A percentile compares a stretch with the other conserved stretches of the same genome.
Conservation (phyloP, 495 filamentous ascomycete genomes). For the Aspergillus diversus region DNA sequence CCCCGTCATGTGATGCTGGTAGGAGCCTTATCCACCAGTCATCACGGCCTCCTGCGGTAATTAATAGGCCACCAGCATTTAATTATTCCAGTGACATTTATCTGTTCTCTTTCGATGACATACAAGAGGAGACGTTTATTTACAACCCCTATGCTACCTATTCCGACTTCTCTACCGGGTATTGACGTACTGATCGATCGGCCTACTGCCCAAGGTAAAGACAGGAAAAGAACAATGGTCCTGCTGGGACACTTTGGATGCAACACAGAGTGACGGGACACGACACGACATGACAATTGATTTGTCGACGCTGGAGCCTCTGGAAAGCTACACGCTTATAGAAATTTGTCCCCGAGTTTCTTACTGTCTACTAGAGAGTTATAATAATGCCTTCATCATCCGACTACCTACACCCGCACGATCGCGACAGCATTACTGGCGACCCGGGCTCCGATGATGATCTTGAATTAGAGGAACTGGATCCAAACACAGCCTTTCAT, state of each 20-base stretch:
- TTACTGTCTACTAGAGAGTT: background rate
- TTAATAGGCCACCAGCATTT: constrained; percentile 21
- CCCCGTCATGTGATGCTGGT: constrained; percentile 20
- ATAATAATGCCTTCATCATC: constrained; percentile 47
- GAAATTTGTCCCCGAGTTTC: constrained; percentile 10
- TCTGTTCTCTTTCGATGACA: background rate
- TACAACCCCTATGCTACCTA: background rate
- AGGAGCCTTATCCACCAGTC: constrained; percentile 18
- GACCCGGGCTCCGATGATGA: constrained; percentile 56
- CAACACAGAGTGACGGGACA: constrained; percentile 24
- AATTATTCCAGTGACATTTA: background rate
- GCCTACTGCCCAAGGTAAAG: background rate
- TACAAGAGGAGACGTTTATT: background rate
- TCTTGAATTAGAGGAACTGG: constrained; percentile 73
- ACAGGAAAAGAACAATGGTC: constrained; percentile 23
- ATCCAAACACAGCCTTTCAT: constrained; percentile 54
- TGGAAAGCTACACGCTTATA: constrained; percentile 17
- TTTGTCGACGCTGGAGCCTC: constrained; percentile 23
- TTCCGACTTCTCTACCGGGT: background rate
- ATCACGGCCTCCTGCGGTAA: constrained; percentile 13
- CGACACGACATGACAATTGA: constrained; percentile 26
- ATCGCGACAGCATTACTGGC: constrained; percentile 33
- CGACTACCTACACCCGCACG: constrained; percentile 44
- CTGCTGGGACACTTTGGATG: constrained; percentile 23
- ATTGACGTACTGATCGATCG: background rate